Percentiles rank a stretch among this genome's conserved stretches.
phyloP scores from a whole-genome alignment of 2,329 filamentous ascomycete species.

The Claviceps spartinae region DNA sequence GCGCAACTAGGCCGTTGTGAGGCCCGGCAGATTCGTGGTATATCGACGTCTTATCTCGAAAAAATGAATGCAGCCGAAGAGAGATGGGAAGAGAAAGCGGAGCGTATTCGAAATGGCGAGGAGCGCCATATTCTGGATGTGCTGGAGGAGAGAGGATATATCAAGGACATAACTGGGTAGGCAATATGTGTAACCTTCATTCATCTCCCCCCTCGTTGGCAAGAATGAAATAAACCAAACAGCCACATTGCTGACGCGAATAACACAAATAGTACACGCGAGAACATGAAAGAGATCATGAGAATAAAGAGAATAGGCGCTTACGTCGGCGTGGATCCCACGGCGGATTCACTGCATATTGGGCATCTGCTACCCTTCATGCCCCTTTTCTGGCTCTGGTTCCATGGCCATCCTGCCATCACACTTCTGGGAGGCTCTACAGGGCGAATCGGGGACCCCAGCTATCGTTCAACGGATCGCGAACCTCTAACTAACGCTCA shows the following conservation, averaged over 20 bases:
- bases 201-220: conserved; percentile 10
- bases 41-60: conserved; percentile 27
- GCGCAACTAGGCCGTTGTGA: conserved; percentile 10
- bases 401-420: conserved; percentile 56
- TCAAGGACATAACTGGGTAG: conserved; percentile 67
- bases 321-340: conserved; percentile 75
- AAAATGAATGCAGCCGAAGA: conserved; percentile 29
- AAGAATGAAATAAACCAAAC: not conserved
- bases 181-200: not conserved
- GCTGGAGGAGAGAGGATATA: conserved; percentile 56
- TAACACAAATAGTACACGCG: conserved; percentile 23
- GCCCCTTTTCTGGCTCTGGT: conserved; percentile 73
- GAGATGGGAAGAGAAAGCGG: conserved; percentile 35
- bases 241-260: conserved; percentile 1
- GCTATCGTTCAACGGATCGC: conserved; percentile 50
- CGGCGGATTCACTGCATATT: conserved; percentile 64
- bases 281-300: conserved; percentile 49
- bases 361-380: conserved; percentile 72
- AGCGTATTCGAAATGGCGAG: conserved; percentile 35
- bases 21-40: conserved; percentile 18
- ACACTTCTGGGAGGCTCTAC: conserved; percentile 63
- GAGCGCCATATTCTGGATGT: conserved; percentile 43
- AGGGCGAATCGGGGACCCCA: conserved; percentile 66
- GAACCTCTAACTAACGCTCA: conserved; percentile 36
- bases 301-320: conserved; percentile 52